Percentiles rank a stretch among this genome's conserved stretches.
Conservation (phyloP, 441 rosid genomes). For the Jatropha podagrica region DNA sequence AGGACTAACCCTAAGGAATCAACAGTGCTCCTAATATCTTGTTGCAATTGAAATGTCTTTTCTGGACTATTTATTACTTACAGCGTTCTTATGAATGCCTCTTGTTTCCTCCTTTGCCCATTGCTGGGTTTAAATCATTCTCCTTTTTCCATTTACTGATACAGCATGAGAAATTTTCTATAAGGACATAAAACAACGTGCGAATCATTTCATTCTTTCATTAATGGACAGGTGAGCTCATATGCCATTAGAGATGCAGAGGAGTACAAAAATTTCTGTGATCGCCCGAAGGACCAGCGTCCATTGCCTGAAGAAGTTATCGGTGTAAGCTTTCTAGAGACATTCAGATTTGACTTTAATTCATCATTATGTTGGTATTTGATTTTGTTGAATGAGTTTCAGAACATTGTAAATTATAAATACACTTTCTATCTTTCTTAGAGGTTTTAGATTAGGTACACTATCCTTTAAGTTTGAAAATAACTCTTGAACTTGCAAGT, state of each 20-base stretch:
- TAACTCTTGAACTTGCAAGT: not conserved
- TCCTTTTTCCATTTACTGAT: not conserved
- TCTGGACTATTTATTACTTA: not conserved
- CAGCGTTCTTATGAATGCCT: not conserved
- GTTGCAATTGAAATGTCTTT: not conserved
- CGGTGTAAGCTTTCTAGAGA: conserved; percentile 53
- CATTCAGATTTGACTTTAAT: conserved; percentile 1
- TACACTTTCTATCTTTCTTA: not conserved
- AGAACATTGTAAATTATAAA: not conserved
- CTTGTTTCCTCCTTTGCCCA: not conserved
- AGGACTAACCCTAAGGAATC: not conserved
- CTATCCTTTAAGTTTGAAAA: not conserved
- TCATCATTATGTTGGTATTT: not conserved
- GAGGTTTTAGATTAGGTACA: not conserved
- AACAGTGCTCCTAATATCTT: not conserved
- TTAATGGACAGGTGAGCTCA: conserved; percentile 56
- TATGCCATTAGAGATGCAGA: conserved; percentile 86
- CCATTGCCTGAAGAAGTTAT: conserved; percentile 86
- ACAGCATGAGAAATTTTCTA: not conserved
- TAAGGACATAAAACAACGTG: conserved; percentile 5
- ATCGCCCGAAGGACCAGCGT: conserved; percentile 76
- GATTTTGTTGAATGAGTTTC: not conserved
- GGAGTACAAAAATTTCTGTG: conserved; percentile 86
- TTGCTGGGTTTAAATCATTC: not conserved
- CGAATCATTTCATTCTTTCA: conserved; percentile 7